These are phyloP conservation scores for Kluyveromyces nonfermentans DNA, from an alignment of 805 yeast species.

Conservation along the genomic window DNA sequence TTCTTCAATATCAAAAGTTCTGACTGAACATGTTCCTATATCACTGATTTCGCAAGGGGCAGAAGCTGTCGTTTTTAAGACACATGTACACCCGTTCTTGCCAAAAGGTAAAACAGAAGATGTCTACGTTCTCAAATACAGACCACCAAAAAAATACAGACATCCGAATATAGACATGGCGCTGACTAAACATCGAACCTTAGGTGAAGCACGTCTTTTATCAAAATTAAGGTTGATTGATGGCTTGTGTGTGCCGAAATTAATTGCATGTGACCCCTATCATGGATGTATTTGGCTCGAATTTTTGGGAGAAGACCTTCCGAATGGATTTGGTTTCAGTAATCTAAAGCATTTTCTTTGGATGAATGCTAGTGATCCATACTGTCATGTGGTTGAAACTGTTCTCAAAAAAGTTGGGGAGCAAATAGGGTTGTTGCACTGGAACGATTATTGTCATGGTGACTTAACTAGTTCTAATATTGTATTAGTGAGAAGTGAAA, in stretches of 20 bases:
- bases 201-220: conserved; percentile 75
- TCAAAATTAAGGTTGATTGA: conserved; percentile 37
- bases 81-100: conserved; percentile 58
- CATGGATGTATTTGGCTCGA: conserved; percentile 90
- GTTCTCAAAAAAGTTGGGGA: conserved; percentile 51
- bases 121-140: conserved; percentile 61
- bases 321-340: conserved; percentile 42
- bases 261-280: conserved; percentile 66
- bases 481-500: conserved; percentile 35
- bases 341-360: conserved; percentile 69
- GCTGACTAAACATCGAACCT: conserved; percentile 71
- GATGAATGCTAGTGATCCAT: conserved; percentile 32
- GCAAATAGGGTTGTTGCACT: conserved; percentile 62
- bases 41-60: conserved; percentile 76
- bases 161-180: conserved; percentile 72
- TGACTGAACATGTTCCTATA: conserved; percentile 42
- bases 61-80: conserved; percentile 69
- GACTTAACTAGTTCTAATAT: conserved; percentile 89
- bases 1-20: conserved; percentile 32
- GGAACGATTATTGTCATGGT: conserved; percentile 79
- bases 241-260: conserved; percentile 59
- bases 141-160: conserved; percentile 88
- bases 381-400: conserved; percentile 31
- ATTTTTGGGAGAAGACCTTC: conserved; percentile 47
- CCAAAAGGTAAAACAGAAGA: conserved; percentile 25